Conservation (phyloP, 768 basidiomycete genomes). For the Auricularia sp. region DNA sequence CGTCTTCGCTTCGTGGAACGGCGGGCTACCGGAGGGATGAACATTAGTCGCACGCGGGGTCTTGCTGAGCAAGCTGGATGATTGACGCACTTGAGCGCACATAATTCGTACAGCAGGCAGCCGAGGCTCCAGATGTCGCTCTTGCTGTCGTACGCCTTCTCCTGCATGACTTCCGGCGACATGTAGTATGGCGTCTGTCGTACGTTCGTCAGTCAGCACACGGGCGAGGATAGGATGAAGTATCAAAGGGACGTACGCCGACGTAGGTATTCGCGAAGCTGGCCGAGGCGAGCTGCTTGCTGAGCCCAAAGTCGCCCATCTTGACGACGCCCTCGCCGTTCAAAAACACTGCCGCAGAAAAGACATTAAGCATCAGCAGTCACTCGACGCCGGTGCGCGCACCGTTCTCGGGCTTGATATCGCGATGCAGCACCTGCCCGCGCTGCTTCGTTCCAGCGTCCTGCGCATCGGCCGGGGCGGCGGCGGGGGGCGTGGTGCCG, state of each 20-base stretch:
- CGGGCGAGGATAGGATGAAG: not conserved
- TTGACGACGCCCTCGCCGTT: slow-evolving; percentile 80
- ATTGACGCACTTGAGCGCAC: slow-evolving; percentile 60
- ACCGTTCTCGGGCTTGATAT: slow-evolving; percentile 98
- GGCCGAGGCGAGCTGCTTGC: slow-evolving; percentile 80
- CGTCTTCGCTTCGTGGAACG: slow-evolving; percentile 88
- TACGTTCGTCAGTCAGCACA: too few species aligned
- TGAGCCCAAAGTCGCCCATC: slow-evolving; percentile 93
- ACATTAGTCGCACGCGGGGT: not conserved
- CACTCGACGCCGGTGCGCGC: slow-evolving; percentile 11
- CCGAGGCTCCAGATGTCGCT: slow-evolving; percentile 98
- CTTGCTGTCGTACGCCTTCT: slow-evolving; percentile 95
- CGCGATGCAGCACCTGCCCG: slow-evolving; percentile 75
- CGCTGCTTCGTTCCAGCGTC: not conserved
- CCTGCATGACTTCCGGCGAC: slow-evolving; percentile 97
- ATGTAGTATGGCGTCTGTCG: slow-evolving; percentile 98
- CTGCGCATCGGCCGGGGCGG: not conserved
- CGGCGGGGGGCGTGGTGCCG: slow-evolving; percentile 10
- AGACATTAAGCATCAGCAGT: too few species aligned
- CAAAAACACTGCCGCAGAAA: slow-evolving; percentile 61
- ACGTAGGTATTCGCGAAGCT: slow-evolving; percentile 95
- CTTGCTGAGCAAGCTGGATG: too few species aligned
- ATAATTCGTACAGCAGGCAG: slow-evolving; percentile 93
- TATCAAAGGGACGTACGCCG: slow-evolving; percentile 50
- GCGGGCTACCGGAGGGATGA: slow-evolving; percentile 35